Conservation (phyloP, 1,284 basidiomycete species). For the Retiboletus fuscus region DNA sequence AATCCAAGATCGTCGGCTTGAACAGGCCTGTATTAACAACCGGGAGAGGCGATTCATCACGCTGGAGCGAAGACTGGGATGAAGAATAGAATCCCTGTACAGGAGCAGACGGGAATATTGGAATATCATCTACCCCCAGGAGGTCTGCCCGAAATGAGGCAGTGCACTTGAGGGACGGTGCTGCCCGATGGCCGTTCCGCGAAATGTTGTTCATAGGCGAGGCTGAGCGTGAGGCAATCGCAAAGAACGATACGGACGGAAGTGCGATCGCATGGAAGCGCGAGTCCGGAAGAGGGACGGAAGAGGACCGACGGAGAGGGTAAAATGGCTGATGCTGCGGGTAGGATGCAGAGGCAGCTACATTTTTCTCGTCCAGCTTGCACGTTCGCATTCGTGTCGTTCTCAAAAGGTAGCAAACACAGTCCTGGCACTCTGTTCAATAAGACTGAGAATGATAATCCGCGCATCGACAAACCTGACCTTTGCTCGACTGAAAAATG, state of each 20-base stretch:
- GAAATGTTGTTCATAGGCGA: slow-evolving; percentile 61
- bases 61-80: slow-evolving; percentile 49
- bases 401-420: too few relatives aligned
- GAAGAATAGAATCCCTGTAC: slow-evolving; percentile 18
- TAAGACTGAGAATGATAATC: too few relatives aligned
- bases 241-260: slow-evolving; percentile 57
- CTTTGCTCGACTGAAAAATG: too few relatives aligned
- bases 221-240: slow-evolving; percentile 52
- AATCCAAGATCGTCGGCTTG: slow-evolving; percentile 55
- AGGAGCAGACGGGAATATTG: slow-evolving; percentile 24
- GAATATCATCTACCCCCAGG: slow-evolving; percentile 44
- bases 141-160: slow-evolving; percentile 41
- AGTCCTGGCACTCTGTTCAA: too few relatives aligned
- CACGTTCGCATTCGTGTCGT: slow-evolving; percentile 32
- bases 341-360: slow-evolving; percentile 22
- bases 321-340: slow-evolving; percentile 40
- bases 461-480: too few relatives aligned
- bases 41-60: slow-evolving; percentile 60
- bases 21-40: slow-evolving; percentile 65
- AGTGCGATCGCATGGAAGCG: slow-evolving; percentile 54
- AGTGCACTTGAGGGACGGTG: slow-evolving; percentile 48
- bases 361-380: slow-evolving; percentile 57
- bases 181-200: slow-evolving; percentile 51
- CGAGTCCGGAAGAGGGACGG: slow-evolving; percentile 69
- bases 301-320: slow-evolving; percentile 68